phyloP scores from a whole-genome alignment of 192 early-diverging fungal genomes.

The Entomortierella parvispora region DNA sequence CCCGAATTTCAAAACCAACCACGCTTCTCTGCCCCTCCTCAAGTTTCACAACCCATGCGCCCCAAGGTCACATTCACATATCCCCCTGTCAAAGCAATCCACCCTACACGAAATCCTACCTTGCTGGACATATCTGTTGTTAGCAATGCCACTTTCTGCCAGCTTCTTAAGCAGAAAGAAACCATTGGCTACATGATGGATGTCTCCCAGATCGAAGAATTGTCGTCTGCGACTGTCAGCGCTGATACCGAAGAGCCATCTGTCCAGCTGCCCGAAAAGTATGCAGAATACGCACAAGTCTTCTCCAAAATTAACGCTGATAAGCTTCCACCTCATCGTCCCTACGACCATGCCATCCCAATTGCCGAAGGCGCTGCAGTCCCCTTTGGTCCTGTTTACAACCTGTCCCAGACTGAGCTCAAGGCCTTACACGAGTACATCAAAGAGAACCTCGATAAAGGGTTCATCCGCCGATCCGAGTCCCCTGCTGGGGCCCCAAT shows the following conservation, averaged over 20 bases:
- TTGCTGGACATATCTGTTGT: not conserved
- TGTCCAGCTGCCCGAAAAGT: slow-evolving; percentile 9
- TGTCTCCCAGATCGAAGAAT: slow-evolving; percentile 9
- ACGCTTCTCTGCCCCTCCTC: not conserved
- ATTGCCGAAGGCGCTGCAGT: not conserved
- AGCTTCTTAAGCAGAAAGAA: slow-evolving; percentile 2
- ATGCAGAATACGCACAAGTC: not conserved
- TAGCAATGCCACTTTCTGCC: slow-evolving; percentile 1
- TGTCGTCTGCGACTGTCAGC: not conserved
- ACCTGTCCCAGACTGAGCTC: slow-evolving; percentile 29
- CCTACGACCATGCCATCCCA: slow-evolving; percentile 18
- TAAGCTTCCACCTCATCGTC: slow-evolving; percentile 7
- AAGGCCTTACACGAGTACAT: slow-evolving; percentile 44
- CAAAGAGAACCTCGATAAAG: slow-evolving; percentile 18
- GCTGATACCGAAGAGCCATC: not conserved
- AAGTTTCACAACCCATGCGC: not conserved
- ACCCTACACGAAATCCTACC: not conserved
- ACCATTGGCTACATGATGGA: slow-evolving; percentile 14
- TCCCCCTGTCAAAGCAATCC: not conserved
- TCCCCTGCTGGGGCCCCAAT: slow-evolving; percentile 13
- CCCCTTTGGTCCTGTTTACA: slow-evolving; percentile 26
- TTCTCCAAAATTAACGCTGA: slow-evolving; percentile 11
- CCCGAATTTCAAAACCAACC: not conserved
- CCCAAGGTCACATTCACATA: not conserved
- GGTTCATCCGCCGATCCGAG: slow-evolving; percentile 12